These are phyloP conservation scores for Auriculariales sp. DNA, from an alignment of 768 basidiomycete genomes.

Conservation along the genomic window DNA sequence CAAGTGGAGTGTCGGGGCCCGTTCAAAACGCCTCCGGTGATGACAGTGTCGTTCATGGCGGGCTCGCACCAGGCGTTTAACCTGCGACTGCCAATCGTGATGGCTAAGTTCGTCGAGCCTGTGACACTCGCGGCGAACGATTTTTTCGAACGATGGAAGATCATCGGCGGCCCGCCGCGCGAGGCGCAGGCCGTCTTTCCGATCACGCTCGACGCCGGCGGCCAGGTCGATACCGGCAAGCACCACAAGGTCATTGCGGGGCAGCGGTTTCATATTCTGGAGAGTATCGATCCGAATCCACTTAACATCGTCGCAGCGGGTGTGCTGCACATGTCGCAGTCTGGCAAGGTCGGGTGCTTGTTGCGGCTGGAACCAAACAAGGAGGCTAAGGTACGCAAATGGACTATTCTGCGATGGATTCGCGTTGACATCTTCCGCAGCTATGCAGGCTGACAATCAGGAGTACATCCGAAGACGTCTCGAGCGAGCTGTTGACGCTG, in stretches of 20 bases:
- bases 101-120: conserved; percentile 89
- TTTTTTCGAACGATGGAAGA: conserved; percentile 97
- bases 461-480: conserved; percentile 88
- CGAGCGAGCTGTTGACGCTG: conserved; percentile 47
- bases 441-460: conserved; percentile 86
- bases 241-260: conserved; percentile 69
- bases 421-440: conserved; percentile 22
- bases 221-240: conserved; percentile 60
- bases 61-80: conserved; percentile 81
- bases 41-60: conserved; percentile 82
- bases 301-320: conserved; percentile 88
- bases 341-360: conserved; percentile 92
- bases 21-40: conserved; percentile 62
- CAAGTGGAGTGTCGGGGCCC: conserved; percentile 90
- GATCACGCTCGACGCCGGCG: conserved; percentile 46
- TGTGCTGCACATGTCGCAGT: conserved; percentile 81
- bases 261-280: conserved; percentile 58
- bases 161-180: conserved; percentile 89
- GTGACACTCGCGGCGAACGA: conserved; percentile 71
- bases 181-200: conserved; percentile 85
- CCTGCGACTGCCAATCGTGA: conserved; percentile 69
- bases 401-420: neutral
- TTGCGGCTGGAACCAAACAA: conserved; percentile 87
- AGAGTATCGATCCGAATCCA: conserved; percentile 87
- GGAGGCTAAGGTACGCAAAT: conserved; percentile 68